Conservation (phyloP, 192 early-diverging fungal species). For the Physocladia obscura region DNA sequence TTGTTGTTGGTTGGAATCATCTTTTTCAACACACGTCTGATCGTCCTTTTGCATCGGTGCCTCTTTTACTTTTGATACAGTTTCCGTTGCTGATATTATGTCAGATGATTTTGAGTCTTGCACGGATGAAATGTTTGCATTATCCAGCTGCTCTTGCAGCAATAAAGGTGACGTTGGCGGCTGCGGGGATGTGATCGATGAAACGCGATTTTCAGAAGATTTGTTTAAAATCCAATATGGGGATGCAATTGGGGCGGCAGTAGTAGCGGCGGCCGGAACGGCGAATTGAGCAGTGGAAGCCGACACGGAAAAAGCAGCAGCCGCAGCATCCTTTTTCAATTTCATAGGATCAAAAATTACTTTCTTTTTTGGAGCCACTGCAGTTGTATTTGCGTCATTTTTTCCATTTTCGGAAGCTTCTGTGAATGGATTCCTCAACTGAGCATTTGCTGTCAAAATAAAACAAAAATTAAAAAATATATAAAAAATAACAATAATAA, state of each 20-base stretch:
- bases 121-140: not conserved
- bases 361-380: not conserved
- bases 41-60: no score
- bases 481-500: no score
- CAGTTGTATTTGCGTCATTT: not conserved
- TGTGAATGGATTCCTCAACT: conserved; percentile 7
- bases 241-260: not conserved
- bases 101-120: no score
- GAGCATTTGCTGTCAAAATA: conserved; percentile 8
- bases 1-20: not conserved
- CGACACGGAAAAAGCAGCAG: not conserved
- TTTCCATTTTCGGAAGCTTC: not conserved
- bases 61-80: no score
- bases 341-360: conserved; percentile 15
- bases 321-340: not conserved
- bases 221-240: not conserved
- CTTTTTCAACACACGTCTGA: no score
- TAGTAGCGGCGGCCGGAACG: not conserved
- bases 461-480: no score
- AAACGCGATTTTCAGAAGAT: not conserved
- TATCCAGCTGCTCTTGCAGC: no score
- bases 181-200: not conserved
- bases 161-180: no score
- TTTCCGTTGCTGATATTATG: no score
- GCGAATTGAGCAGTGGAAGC: not conserved